Evolutionary conservation across 495 filamentous ascomycete species (phyloP).

Genomic region (Niebla homalea): DNA sequence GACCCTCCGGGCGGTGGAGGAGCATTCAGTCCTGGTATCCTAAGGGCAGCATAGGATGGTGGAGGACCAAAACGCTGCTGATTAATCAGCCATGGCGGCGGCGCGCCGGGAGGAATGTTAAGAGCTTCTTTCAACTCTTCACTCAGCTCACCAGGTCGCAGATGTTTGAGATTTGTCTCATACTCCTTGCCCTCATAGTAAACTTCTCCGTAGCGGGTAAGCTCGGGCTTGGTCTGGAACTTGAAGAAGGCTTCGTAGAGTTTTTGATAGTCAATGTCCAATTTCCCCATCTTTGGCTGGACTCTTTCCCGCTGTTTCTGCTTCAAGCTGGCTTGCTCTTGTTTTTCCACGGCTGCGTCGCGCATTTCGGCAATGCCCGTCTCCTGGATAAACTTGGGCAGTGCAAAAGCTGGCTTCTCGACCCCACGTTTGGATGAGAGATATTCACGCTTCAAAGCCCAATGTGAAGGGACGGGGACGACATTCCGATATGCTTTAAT

Average conservation of each 20-base stretch:
- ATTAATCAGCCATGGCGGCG: slow-evolving; percentile 94
- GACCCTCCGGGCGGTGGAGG: slow-evolving; percentile 82
- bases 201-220: slow-evolving; percentile 91
- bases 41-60: slow-evolving; percentile 81
- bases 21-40: slow-evolving; percentile 91
- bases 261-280: slow-evolving; percentile 97
- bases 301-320: slow-evolving; percentile 93
- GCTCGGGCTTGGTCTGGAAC: slow-evolving; percentile 86
- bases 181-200: slow-evolving; percentile 99
- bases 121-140: slow-evolving; percentile 85
- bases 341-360: slow-evolving; percentile 90
- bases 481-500: slow-evolving; percentile 94
- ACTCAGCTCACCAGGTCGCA: slow-evolving; percentile 80
- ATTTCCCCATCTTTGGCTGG: slow-evolving; percentile 88
- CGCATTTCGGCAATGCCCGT: slow-evolving; percentile 97
- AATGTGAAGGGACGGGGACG: slow-evolving; percentile 85
- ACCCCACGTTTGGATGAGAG: slow-evolving; percentile 90
- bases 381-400: slow-evolving; percentile 95
- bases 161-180: slow-evolving; percentile 83
- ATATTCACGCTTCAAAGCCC: slow-evolving; percentile 93
- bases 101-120: slow-evolving; percentile 85
- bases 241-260: slow-evolving; percentile 96
- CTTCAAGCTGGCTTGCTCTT: slow-evolving; percentile 78
- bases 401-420: slow-evolving; percentile 81
- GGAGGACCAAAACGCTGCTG: slow-evolving; percentile 89